Evolutionary conservation across 1,284 basidiomycete genomes (phyloP).

Genomic region (Cystobasidiaceae sp.): DNA sequence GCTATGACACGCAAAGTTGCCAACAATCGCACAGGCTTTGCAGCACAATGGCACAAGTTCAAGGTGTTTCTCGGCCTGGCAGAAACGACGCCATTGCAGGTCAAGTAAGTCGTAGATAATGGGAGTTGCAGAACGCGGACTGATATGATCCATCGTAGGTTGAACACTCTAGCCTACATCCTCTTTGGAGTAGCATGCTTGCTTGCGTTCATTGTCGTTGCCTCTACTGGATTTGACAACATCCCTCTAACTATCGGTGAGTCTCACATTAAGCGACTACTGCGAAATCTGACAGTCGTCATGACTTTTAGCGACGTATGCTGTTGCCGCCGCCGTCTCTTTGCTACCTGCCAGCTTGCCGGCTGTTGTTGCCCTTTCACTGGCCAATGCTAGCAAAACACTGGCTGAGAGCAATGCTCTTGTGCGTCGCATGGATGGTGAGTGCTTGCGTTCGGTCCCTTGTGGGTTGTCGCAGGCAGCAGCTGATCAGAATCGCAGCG

Average conservation of each 20-base stretch:
- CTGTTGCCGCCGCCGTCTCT: conserved; percentile 54
- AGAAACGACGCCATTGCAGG: conserved; percentile 58
- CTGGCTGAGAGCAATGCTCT: conserved; percentile 52
- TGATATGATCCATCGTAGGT: no score
- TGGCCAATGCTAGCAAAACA: conserved; percentile 48
- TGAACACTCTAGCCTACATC: conserved; percentile 59
- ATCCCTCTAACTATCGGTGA: conserved; percentile 47
- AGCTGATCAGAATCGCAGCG: conserved; percentile 39
- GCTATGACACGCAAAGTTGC: conserved; percentile 50
- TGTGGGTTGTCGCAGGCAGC: conserved; percentile 46
- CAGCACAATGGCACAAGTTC: conserved; percentile 45
- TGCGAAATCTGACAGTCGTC: conserved; percentile 22
- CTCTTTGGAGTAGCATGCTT: conserved; percentile 57
- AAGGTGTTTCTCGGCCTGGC: conserved; percentile 50
- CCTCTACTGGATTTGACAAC: conserved; percentile 53
- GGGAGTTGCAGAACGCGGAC: no score
- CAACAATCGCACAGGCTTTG: conserved; percentile 46
- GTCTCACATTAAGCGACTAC: neutral
- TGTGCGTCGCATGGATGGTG: conserved; percentile 50
- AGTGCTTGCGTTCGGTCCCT: conserved; percentile 49
- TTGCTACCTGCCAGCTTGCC: conserved; percentile 52
- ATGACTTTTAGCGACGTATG: conserved; percentile 49
- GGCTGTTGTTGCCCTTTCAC: conserved; percentile 49
- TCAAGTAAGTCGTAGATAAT: conserved; percentile 50
- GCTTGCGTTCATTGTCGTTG: conserved; percentile 58